Evolutionary conservation across 2,329 filamentous ascomycete genomes (phyloP).

Genomic region (Alternaria gansuensis): DNA sequence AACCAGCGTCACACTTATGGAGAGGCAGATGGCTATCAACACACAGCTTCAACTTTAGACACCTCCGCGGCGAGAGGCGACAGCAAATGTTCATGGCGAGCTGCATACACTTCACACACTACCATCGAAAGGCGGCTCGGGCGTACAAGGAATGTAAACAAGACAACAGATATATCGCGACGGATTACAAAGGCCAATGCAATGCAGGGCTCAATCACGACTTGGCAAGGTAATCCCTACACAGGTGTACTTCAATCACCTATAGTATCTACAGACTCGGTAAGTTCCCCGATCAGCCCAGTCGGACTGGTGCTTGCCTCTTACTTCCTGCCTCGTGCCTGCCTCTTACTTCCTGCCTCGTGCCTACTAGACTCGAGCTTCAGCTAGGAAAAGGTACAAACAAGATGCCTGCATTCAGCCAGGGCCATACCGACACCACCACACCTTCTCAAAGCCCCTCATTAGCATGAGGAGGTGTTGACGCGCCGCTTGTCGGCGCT

Average conservation of each 20-base stretch:
- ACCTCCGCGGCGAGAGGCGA: neutral
- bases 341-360: neutral
- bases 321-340: neutral
- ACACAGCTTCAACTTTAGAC: neutral
- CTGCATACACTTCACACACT: neutral
- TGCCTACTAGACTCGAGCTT: neutral
- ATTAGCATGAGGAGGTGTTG: conserved; percentile 36
- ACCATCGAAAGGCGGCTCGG: neutral
- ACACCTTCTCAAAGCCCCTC: conserved; percentile 31
- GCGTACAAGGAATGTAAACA: neutral
- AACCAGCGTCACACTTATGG: neutral
- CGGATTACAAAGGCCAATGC: neutral
- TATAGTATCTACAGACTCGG: neutral
- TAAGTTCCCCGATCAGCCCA: neutral
- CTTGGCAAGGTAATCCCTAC: neutral
- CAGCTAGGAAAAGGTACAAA: neutral
- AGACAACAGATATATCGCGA: neutral
- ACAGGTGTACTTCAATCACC: neutral
- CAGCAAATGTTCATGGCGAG: neutral
- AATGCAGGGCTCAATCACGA: neutral
- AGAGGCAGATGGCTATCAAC: neutral
- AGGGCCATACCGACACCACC: conserved; percentile 17
- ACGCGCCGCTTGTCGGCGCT: conserved; percentile 22
- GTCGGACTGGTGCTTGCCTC: neutral
- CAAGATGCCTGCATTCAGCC: neutral